Evolutionary conservation across 108 stramenopile species (phyloP), one percentile per base, ranked within the genome.

Genomic region (Tribonema minus): DNA sequence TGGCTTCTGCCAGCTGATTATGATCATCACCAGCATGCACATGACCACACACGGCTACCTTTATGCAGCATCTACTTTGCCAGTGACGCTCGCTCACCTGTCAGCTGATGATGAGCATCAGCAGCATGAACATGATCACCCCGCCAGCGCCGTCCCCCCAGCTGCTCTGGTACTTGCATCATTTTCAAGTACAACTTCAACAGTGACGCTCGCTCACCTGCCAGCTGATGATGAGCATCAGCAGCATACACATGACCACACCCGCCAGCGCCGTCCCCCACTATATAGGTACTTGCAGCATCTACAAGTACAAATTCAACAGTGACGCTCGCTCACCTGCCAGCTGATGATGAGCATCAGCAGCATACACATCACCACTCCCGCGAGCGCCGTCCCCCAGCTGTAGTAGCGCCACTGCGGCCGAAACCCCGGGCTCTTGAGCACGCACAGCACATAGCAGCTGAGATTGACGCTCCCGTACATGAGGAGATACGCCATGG

Each of bases 351-450:
- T 58, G 46, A 92, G 88, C 68, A 88, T 89, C 58, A 92, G 70
- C 7, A 76, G 84, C 64, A 92, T 33, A 64, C 91, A 91, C 79
- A 89, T 84, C n/a, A 89, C 25, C 64, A 86, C 88, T 31, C 92
- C 92, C 58, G 90, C 41, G 26, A 89, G 78, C 41, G 87, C 85
- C 2, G 87, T 75, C 40, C 72, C 85, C 90, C 89, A 89, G 88
- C 91, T 88, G 85, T 88, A 92, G 81, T 86, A 90, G 37, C 78
- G 78, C 83, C 90, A 92, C 7, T 82, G 86, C 6, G 92, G 92
- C n/a, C 92, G 83, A 80, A 90, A 92, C 35, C 92, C 90, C 7
- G 92, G 92, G 29, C 87, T 76, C 36, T 83, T 60, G 15, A 90
- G 78, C 67, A 87, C 72, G 32, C 87, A 81, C 26, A 90, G 83